Base-by-base conservation (phyloP, 345 rosid species). In the Ailanthus altissimus region DNA sequence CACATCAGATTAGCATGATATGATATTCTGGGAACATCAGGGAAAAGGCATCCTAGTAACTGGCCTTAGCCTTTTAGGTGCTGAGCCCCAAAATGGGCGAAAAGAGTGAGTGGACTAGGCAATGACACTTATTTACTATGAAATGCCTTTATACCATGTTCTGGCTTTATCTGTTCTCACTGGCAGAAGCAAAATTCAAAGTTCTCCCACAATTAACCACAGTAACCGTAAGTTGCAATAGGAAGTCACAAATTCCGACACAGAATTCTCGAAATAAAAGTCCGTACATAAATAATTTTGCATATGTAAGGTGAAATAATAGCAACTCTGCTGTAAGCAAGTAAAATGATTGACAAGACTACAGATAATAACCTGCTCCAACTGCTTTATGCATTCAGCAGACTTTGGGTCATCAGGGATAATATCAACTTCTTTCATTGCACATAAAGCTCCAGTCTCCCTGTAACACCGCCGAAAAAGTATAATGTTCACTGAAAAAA, bases 371-470 rank as follows among this genome's bases (percentile, higher is more conserved):
- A 91, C 96, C 96, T 89, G 90, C 85, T 88, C 91, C 78, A 91
- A 80, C 75, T 91, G 96, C 80, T 82, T 86, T 73, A 91, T 81
- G 64, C 90, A 89, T 84, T 89, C 96, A 64, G 78, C 82, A 80
- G 89, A 88, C 74, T 88, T 89, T 6, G 86, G 86, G 73, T 91
- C 93, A 72, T 85, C 93, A 32, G 90, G 86, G 70, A 85, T 70
- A 57, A 89, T 75, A 78, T 86, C 85, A 36, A 91, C 91, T 79
- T 86, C 92, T 84, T 91, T 91, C 85, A 91, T 89, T 40, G 93
- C 96, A 83, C 93, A 91, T 66, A 71, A 77, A 74, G 96, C 96
- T 80, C 96, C 96, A 57, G 96, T 91, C 66, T 79, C 88, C 70
- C 96, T 91, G 83, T 59, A 56, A 67, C 18, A 81, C 2, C 54